Conservation (phyloP, 2,329 filamentous ascomycete genomes). For the Sarocladium strictum region DNA sequence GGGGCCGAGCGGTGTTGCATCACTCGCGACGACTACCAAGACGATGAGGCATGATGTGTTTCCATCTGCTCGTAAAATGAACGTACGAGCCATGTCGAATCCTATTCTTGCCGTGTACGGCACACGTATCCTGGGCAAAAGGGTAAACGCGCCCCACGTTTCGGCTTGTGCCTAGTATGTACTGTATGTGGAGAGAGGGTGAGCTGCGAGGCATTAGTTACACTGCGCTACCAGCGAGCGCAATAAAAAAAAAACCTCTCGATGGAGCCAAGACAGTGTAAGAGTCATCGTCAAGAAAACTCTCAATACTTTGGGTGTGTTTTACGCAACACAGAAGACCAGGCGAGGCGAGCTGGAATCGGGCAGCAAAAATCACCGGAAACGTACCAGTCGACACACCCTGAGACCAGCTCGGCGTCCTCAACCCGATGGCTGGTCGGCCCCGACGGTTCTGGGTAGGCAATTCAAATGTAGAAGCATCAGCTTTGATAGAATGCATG, state of each 20-base stretch:
- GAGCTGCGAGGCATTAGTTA: background rate
- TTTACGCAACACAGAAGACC: background rate
- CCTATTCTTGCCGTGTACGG: too few relatives aligned
- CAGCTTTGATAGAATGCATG: background rate
- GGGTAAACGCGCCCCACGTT: too few relatives aligned
- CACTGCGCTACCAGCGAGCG: background rate
- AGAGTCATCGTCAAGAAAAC: constrained; percentile 1
- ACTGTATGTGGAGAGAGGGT: too few relatives aligned
- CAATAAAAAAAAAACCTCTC: background rate
- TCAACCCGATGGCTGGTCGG: too few relatives aligned
- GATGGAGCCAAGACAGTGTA: constrained; percentile 1
- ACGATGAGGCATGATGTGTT: too few relatives aligned
- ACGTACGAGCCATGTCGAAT: too few relatives aligned
- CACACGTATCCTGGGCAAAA: too few relatives aligned
- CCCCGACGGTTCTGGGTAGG: too few relatives aligned
- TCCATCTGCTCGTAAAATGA: too few relatives aligned
- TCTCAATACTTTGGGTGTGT: background rate
- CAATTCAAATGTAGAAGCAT: background rate
- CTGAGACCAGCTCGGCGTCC: background rate
- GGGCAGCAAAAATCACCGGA: background rate
- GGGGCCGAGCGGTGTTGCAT: too few relatives aligned
- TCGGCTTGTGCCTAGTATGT: too few relatives aligned
- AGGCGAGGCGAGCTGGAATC: background rate
- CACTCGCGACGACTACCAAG: too few relatives aligned
- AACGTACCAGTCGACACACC: background rate